phyloP scores from a whole-genome alignment of 2,329 filamentous ascomycete species.

The Xylariaceae sp. region DNA sequence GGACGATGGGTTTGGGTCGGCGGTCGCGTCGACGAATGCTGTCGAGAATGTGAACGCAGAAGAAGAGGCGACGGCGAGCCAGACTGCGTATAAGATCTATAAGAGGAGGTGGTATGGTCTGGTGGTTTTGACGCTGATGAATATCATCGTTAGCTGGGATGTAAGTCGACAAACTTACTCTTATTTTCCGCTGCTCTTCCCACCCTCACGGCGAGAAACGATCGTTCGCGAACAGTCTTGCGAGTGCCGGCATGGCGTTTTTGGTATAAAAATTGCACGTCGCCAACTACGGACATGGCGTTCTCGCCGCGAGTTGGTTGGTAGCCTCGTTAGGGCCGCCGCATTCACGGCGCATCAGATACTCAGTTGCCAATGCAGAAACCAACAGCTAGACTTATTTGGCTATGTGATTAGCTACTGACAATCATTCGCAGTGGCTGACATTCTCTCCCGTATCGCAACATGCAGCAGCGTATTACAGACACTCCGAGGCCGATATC shows the following conservation, averaged over 20 bases:
- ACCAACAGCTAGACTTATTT: background rate
- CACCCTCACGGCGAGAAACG: too few species aligned
- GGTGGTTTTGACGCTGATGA: conserved; percentile 77
- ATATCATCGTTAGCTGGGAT: conserved; percentile 93
- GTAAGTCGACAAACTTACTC: conserved; percentile 52
- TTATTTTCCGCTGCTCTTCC: background rate
- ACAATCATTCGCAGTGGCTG: conserved; percentile 63
- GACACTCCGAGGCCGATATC: conserved; percentile 68
- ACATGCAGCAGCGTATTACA: conserved; percentile 70
- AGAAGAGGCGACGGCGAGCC: conserved; percentile 13
- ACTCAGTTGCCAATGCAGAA: too few species aligned
- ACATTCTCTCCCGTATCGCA: conserved; percentile 82
- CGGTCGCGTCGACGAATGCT: conserved; percentile 6
- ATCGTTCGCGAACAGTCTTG: too few species aligned
- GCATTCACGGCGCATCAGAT: too few species aligned
- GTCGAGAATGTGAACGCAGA: conserved; percentile 12
- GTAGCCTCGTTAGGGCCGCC: too few species aligned
- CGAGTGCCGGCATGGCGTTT: too few species aligned
- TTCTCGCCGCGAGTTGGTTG: background rate
- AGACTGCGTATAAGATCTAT: conserved; percentile 47
- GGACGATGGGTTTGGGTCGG: conserved; percentile 3
- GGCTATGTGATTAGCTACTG: background rate
- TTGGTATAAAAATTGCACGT: too few species aligned
- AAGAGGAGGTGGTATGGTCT: conserved; percentile 88
- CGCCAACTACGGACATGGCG: too few species aligned